phyloP scores from a whole-genome alignment of 1,284 basidiomycete genomes.

The Austroboletus olivaceoglutinosus region DNA sequence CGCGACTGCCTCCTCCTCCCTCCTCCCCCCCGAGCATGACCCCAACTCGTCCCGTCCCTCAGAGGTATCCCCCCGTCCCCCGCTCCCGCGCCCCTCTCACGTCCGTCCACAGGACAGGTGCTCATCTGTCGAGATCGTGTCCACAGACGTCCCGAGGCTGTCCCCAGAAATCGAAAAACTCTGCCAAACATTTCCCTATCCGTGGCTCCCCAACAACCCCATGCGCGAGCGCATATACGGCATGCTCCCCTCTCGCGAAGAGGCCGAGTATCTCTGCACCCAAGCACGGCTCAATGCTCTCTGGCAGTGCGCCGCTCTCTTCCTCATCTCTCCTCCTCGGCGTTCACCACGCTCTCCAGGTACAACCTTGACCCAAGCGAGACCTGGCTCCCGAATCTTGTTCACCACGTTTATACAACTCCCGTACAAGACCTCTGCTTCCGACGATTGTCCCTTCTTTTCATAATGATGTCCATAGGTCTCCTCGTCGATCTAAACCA shows the following conservation, averaged over 20 bases:
- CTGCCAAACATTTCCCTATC: slow-evolving; percentile 61
- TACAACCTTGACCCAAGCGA: slow-evolving; percentile 66
- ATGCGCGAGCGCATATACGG: slow-evolving; percentile 58
- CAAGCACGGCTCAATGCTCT: slow-evolving; percentile 61
- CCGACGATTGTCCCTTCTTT: slow-evolving; percentile 57
- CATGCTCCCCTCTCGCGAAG: slow-evolving; percentile 53
- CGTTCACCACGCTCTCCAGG: slow-evolving; percentile 36
- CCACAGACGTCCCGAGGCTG: slow-evolving; percentile 24
- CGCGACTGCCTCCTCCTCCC: slow-evolving; percentile 13
- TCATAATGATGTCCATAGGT: slow-evolving; percentile 69
- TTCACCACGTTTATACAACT: slow-evolving; percentile 62
- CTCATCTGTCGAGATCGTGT: slow-evolving; percentile 25
- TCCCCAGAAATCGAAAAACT: slow-evolving; percentile 57
- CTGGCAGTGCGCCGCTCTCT: slow-evolving; percentile 56
- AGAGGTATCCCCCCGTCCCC: slow-evolving; percentile 19
- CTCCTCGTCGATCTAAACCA: slow-evolving; percentile 59
- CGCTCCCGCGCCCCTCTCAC: neutral
- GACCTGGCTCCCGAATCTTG: slow-evolving; percentile 60
- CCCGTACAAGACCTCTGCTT: slow-evolving; percentile 56
- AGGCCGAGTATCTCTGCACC: slow-evolving; percentile 56
- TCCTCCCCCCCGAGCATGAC: slow-evolving; percentile 10
- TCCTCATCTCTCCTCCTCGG: neutral
- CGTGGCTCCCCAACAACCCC: slow-evolving; percentile 52
- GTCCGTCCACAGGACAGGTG: slow-evolving; percentile 19
- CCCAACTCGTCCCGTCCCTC: slow-evolving; percentile 19